These are phyloP conservation scores for Stellera chamaejasme DNA, from an alignment of 345 rosid genomes.

Conservation along the genomic window DNA sequence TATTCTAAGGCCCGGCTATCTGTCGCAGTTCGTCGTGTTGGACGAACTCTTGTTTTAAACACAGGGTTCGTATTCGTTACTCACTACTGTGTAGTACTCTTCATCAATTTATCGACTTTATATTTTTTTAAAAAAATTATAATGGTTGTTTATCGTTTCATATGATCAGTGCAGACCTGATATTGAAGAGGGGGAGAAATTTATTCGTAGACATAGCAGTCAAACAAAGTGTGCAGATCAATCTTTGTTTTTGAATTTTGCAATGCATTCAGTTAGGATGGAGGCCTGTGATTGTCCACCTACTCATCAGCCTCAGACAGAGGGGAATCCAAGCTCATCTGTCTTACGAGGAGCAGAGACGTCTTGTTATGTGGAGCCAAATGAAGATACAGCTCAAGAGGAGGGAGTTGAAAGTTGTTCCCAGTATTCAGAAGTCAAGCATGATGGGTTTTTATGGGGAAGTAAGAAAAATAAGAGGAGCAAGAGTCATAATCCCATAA, in stretches of 20 bases:
- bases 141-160: constrained; percentile 4
- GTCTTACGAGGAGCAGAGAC: constrained; percentile 46
- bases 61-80: constrained; percentile 48
- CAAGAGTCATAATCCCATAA: constrained; percentile 43
- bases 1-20: constrained; percentile 91
- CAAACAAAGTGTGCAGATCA: constrained; percentile 85
- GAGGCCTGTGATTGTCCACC: constrained; percentile 99
- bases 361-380: constrained; percentile 35
- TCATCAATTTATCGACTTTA: background rate
- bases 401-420: constrained; percentile 33
- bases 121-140: background rate
- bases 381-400: constrained; percentile 27
- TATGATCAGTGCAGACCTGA: constrained; percentile 56
- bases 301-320: constrained; percentile 35
- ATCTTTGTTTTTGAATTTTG: constrained; percentile 81
- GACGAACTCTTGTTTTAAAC: constrained; percentile 84
- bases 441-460: constrained; percentile 50
- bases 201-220: constrained; percentile 63
- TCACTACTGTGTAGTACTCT: background rate
- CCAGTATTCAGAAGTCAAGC: constrained; percentile 41
- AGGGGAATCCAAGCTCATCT: constrained; percentile 45
- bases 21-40: constrained; percentile 84
- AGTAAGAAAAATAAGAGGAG: constrained; percentile 42
- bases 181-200: constrained; percentile 83
- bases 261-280: constrained; percentile 97